Conservation (phyloP, 352 stramenopile species). For the Pythium periplocum region DNA sequence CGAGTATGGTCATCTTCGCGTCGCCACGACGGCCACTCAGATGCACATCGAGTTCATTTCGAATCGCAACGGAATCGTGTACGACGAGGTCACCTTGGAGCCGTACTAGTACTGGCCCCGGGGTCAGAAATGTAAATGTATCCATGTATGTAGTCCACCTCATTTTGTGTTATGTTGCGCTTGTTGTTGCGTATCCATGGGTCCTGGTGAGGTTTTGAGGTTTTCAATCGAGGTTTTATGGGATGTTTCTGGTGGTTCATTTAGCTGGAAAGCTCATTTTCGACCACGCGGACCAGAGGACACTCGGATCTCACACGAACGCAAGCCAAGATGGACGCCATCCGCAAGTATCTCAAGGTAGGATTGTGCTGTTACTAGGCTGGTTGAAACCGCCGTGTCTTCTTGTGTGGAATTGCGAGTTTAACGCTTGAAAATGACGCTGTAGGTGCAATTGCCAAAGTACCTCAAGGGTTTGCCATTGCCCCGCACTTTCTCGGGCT, state of each 20-base stretch:
- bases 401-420: background rate
- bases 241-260: constrained; percentile 19
- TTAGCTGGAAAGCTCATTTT: too few species aligned
- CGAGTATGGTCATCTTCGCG: constrained; percentile 64
- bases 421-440: background rate
- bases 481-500: constrained; percentile 74
- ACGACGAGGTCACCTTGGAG: constrained; percentile 39
- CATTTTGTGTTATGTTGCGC: background rate
- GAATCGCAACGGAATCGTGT: constrained; percentile 61
- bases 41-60: constrained; percentile 66
- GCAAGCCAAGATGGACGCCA: constrained; percentile 42
- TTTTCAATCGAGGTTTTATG: constrained; percentile 9
- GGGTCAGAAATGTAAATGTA: constrained; percentile 7
- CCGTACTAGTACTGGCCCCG: constrained; percentile 9
- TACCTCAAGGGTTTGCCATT: constrained; percentile 83
- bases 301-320: too few species aligned
- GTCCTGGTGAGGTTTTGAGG: constrained; percentile 10
- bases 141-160: constrained; percentile 18
- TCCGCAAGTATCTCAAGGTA: constrained; percentile 79
- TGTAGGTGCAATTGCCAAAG: constrained; percentile 60
- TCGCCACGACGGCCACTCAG: constrained; percentile 24
- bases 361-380: background rate
- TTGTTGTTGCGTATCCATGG: constrained; percentile 10
- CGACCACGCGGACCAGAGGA: too few species aligned
- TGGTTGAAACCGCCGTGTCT: background rate